These are phyloP conservation scores for Solanum paucissectum DNA, from an alignment of 257 asterid species.

Conservation along the genomic window DNA sequence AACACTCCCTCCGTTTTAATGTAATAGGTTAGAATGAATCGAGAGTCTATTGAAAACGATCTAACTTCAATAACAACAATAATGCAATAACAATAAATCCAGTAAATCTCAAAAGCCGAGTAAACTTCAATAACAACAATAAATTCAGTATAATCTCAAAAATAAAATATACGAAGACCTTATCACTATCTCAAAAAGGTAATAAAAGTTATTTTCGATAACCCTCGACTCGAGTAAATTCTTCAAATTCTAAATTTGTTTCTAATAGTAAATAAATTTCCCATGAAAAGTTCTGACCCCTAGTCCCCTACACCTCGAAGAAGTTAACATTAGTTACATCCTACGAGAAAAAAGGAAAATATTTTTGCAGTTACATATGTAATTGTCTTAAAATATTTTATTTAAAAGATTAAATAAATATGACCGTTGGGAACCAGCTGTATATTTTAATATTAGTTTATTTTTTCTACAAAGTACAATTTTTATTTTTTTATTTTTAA, in stretches of 20 bases:
- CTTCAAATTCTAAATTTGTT: neutral
- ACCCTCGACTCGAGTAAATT: fast-evolving
- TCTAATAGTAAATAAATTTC: neutral
- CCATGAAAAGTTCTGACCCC: neutral
- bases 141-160: too few species aligned
- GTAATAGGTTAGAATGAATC: too few species aligned
- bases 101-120: fast-evolving
- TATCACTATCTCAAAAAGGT: too few species aligned
- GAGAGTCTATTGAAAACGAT: too few species aligned
- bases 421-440: slow-evolving; percentile 74
- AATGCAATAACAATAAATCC: too few species aligned
- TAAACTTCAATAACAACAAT: too few species aligned
- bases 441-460: neutral
- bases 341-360: neutral
- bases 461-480: slow-evolving; percentile 17
- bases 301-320: neutral
- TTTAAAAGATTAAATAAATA: neutral
- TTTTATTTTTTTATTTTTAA: neutral
- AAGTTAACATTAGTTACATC: neutral
- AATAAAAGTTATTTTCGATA: fast-evolving
- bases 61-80: too few species aligned
- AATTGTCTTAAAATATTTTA: neutral
- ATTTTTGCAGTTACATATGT: neutral
- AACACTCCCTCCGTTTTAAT: too few species aligned
- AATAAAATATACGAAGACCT: fast-evolving